phyloP scores from a whole-genome alignment of 2,329 filamentous ascomycete genomes.

The Colletotrichum destructivum region DNA sequence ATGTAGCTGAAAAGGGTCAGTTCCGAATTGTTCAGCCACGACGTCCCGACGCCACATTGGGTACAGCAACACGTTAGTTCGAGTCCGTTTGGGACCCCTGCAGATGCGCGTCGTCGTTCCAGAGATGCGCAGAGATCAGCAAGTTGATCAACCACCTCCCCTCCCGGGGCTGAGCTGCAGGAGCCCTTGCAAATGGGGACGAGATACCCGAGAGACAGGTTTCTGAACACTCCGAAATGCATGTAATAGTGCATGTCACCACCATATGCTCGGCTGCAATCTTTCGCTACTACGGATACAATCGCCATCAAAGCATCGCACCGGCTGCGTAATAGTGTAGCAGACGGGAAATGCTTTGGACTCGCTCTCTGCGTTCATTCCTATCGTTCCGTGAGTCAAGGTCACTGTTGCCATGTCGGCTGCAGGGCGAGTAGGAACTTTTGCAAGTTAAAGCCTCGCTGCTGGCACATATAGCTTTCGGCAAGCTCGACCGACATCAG shows the following conservation, averaged over 20 bases:
- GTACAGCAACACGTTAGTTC: no score
- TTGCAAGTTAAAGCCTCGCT: neutral
- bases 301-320: neutral
- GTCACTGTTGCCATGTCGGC: neutral
- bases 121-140: neutral
- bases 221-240: neutral
- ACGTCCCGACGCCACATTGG: conserved; percentile 7
- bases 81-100: neutral
- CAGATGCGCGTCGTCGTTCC: neutral
- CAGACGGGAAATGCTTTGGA: no score
- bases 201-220: neutral
- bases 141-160: conserved; percentile 9
- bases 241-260: neutral
- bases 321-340: no score
- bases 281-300: neutral
- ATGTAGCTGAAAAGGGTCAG: neutral
- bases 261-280: conserved; percentile 14
- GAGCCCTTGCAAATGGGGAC: neutral
- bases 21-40: neutral
- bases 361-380: neutral
- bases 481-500: neutral
- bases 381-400: neutral
- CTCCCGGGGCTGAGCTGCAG: conserved; percentile 15
- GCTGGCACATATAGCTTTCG: neutral
- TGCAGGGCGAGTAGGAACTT: neutral